A percentile compares a stretch with the other conserved stretches of the same genome.
These are phyloP conservation scores for Punctularia strigosozonata DNA, from an alignment of 768 basidiomycete genomes.

Conservation along the genomic window DNA sequence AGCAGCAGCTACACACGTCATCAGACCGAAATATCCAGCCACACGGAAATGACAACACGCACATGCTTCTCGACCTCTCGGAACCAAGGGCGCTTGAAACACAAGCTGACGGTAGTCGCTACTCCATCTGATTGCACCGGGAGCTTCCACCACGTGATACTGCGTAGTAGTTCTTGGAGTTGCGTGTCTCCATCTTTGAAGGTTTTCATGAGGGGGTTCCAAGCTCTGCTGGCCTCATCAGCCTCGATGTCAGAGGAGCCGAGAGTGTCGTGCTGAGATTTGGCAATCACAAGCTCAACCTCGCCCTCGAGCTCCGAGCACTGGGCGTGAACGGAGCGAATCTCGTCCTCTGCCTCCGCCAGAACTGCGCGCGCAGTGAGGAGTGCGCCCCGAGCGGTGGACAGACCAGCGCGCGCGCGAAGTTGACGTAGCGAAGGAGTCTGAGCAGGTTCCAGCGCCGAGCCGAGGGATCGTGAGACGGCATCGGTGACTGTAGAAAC, in stretches of 20 bases:
- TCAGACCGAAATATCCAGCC: neutral
- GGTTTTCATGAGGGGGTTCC: constrained; percentile 15
- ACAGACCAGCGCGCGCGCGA: neutral
- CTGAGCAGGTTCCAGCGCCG: constrained; percentile 1
- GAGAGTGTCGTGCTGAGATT: constrained; percentile 11
- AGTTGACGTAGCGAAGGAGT: neutral
- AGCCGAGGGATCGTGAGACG: constrained; percentile 19
- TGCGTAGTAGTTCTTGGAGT: constrained; percentile 19
- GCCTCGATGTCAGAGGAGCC: constrained; percentile 7
- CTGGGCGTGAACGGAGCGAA: neutral
- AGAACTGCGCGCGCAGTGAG: neutral
- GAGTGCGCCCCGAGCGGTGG: neutral
- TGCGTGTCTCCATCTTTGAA: constrained; percentile 17
- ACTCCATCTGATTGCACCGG: constrained; percentile 30
- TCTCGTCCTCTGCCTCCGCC: neutral
- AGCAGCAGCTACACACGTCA: constrained; percentile 39
- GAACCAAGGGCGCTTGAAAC: constrained; percentile 25
- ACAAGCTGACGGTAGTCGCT: constrained; percentile 18
- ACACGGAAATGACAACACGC: neutral
- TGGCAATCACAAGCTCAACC: constrained; percentile 13
- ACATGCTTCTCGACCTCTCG: constrained; percentile 19
- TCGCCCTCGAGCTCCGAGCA: neutral
- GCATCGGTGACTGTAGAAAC: constrained; percentile 35
- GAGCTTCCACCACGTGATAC: constrained; percentile 26
- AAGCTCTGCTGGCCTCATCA: constrained; percentile 4